Percentiles rank a stretch among this genome's conserved stretches.
Evolutionary conservation across 768 basidiomycete species (phyloP).

Genomic region (Rhizopogon sp.): DNA sequence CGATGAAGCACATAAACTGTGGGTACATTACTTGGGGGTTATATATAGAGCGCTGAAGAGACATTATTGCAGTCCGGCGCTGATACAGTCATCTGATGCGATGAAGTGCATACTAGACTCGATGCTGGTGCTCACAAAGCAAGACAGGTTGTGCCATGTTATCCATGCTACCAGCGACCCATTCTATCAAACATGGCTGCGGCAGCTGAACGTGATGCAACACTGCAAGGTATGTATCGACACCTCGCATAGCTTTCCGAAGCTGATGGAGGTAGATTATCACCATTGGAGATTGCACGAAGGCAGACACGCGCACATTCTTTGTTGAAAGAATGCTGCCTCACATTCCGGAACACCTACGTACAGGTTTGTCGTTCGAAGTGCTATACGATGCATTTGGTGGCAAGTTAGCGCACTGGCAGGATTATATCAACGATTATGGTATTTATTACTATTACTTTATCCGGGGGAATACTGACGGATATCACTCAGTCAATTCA

Average conservation of each 20-base stretch:
- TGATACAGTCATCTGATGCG: constrained; percentile 72
- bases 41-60: background rate
- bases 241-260: background rate
- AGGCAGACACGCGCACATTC: constrained; percentile 61
- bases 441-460: constrained; percentile 28
- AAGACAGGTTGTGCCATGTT: constrained; percentile 80
- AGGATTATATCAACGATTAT: constrained; percentile 75
- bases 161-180: constrained; percentile 81
- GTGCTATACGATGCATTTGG: constrained; percentile 74
- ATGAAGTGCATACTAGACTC: constrained; percentile 85
- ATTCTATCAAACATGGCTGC: constrained; percentile 80
- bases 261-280: constrained; percentile 44
- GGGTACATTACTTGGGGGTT: constrained; percentile 15
- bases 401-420: constrained; percentile 80
- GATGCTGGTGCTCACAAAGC: constrained; percentile 83
- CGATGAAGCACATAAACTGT: constrained; percentile 85
- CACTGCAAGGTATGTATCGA: constrained; percentile 60
- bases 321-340: constrained; percentile 62
- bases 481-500: constrained; percentile 53
- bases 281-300: constrained; percentile 76
- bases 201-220: constrained; percentile 76
- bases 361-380: constrained; percentile 59
- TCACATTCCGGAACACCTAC: constrained; percentile 62
- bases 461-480: constrained; percentile 1
- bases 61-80: constrained; percentile 46